A percentile compares a stretch with the other conserved stretches of the same genome.
These are phyloP conservation scores for Aciculosporium take DNA, from an alignment of 2,329 filamentous ascomycete genomes.

Conservation along the genomic window DNA sequence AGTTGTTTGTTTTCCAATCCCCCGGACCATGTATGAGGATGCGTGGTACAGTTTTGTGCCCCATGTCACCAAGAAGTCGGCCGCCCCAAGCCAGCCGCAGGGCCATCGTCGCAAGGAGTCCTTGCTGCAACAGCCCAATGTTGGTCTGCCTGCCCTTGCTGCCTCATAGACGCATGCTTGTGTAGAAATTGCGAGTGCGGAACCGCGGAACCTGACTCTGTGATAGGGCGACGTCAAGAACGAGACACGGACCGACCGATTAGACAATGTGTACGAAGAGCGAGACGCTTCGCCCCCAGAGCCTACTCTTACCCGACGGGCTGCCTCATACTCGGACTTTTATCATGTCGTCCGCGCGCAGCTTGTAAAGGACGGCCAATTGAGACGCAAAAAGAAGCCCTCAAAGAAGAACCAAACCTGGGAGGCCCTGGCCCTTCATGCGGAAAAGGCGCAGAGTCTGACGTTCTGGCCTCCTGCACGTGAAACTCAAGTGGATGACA, in stretches of 20 bases:
- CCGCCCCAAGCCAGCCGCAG: constrained; percentile 27
- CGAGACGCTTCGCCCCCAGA: constrained; percentile 45
- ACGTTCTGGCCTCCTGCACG: constrained; percentile 3
- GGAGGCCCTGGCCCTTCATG: constrained; percentile 31
- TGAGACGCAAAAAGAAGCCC: constrained; percentile 23
- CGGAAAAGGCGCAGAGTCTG: constrained; percentile 13
- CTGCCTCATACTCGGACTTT: constrained; percentile 65
- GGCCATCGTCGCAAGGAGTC: constrained; percentile 55
- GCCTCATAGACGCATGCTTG: too few relatives aligned
- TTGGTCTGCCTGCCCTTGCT: too few relatives aligned
- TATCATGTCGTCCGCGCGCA: constrained; percentile 48
- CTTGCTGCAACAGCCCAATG: constrained; percentile 52
- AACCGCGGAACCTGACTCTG: constrained; percentile 11
- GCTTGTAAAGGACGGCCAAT: constrained; percentile 33
- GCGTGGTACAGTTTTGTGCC: constrained; percentile 71
- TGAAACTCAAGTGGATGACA: constrained; percentile 37
- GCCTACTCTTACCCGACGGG: constrained; percentile 49
- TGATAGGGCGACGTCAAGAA: constrained; percentile 39
- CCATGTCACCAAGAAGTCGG: constrained; percentile 38
- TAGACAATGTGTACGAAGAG: constrained; percentile 46
- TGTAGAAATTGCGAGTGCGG: too few relatives aligned
- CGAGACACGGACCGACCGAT: constrained; percentile 35
- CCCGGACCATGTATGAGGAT: constrained; percentile 58
- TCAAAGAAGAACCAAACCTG: constrained; percentile 29
- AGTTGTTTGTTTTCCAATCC: too few relatives aligned